These are phyloP conservation scores for Xylaria flabelliformis DNA, from an alignment of 495 filamentous ascomycete genomes.

Conservation along the genomic window DNA sequence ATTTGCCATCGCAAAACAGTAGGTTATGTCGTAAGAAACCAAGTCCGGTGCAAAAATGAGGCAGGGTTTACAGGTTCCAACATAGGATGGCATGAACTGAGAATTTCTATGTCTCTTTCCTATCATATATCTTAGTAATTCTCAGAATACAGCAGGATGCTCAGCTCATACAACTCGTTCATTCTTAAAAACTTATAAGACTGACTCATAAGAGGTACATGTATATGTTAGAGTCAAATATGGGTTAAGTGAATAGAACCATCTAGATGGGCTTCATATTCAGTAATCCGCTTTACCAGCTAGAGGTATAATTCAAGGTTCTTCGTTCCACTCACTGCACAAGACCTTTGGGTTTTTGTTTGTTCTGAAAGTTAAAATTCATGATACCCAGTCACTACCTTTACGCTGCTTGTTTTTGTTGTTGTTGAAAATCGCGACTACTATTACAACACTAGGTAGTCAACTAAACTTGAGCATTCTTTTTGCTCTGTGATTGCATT, in stretches of 20 bases:
- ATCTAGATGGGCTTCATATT: background rate
- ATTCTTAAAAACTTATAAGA: background rate
- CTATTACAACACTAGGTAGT: background rate
- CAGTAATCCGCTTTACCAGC: background rate
- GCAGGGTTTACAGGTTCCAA: background rate
- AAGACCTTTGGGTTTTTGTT: background rate
- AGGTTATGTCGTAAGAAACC: constrained; percentile 36
- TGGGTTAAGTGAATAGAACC: background rate
- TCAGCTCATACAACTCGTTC: background rate
- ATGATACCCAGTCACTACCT: background rate
- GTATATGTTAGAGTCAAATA: background rate
- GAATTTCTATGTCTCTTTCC: background rate
- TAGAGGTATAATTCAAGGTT: background rate
- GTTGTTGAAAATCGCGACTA: background rate
- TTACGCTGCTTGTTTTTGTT: background rate
- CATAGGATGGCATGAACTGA: background rate
- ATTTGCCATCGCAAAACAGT: constrained; percentile 42
- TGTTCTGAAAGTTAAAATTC: background rate
- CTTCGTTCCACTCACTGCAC: background rate
- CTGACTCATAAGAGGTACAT: too few species aligned
- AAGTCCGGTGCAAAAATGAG: constrained; percentile 11
- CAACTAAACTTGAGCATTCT: background rate
- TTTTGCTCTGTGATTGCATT: background rate
- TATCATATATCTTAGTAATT: background rate
- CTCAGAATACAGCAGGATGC: background rate